phyloP scores from a whole-genome alignment of 768 basidiomycete genomes.

The Boletellus emodensis region DNA sequence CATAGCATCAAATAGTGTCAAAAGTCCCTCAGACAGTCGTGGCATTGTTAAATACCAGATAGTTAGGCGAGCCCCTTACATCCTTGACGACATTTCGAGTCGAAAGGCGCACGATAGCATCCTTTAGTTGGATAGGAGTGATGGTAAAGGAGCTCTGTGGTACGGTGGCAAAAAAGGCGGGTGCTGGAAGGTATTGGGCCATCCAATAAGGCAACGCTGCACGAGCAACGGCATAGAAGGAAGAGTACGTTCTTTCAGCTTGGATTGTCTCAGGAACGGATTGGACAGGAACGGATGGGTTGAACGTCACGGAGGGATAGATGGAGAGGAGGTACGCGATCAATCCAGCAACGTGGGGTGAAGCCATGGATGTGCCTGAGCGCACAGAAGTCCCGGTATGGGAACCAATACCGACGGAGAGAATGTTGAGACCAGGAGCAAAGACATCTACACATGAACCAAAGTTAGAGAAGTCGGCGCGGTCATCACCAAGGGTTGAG shows the following conservation, averaged over 20 bases:
- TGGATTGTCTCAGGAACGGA: slow-evolving; percentile 34
- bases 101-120: slow-evolving; percentile 60
- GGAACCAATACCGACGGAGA: slow-evolving; percentile 79
- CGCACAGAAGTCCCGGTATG: slow-evolving; percentile 62
- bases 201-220: slow-evolving; percentile 57
- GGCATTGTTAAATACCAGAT: slow-evolving; percentile 80
- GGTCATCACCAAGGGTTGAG: slow-evolving; percentile 73
- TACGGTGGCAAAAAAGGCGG: slow-evolving; percentile 41
- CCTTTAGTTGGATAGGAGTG: slow-evolving; percentile 72
- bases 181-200: slow-evolving; percentile 52
- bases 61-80: slow-evolving; percentile 52
- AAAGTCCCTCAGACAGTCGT: slow-evolving; percentile 32
- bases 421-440: slow-evolving; percentile 87
- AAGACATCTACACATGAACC: slow-evolving; percentile 92
- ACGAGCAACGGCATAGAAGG: slow-evolving; percentile 53
- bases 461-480: slow-evolving; percentile 90
- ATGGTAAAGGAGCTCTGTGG: slow-evolving; percentile 43
- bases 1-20: slow-evolving; percentile 5
- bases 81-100: slow-evolving; percentile 47
- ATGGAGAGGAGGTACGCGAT: slow-evolving; percentile 90
- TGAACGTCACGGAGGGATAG: slow-evolving; percentile 65
- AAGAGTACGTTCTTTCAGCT: slow-evolving; percentile 36
- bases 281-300: slow-evolving; percentile 44
- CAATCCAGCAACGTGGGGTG: slow-evolving; percentile 87
- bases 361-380: slow-evolving; percentile 93